A percentile compares a stretch with the other conserved stretches of the same genome.
Evolutionary conservation across 306 rosid species (phyloP).

Genomic region (Lagenaria siceraria): DNA sequence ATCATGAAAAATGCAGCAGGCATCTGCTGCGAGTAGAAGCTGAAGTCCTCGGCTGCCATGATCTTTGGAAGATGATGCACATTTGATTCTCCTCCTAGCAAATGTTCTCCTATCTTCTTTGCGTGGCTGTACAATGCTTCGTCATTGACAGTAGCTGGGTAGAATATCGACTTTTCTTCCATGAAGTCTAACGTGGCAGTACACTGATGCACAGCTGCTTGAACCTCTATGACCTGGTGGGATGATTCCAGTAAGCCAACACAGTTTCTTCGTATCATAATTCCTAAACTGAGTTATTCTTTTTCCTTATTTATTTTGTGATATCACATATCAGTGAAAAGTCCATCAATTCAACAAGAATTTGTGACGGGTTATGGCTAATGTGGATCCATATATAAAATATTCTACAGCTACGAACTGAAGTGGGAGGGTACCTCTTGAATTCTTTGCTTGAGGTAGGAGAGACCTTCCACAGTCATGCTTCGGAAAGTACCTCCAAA

Average conservation of each 20-base stretch:
- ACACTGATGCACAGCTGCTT: conserved; percentile 30
- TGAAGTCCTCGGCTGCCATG: conserved; percentile 46
- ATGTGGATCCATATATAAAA: not conserved
- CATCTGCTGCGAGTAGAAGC: conserved; percentile 30
- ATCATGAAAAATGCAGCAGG: conserved; percentile 25
- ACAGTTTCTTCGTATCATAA: not conserved
- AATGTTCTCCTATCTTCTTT: conserved; percentile 32
- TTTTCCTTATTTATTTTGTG: not conserved
- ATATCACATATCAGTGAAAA: not conserved
- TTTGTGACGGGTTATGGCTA: not conserved
- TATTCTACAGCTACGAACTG: not conserved
- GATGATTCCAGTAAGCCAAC: not conserved
- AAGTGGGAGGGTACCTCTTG: conserved; percentile 26
- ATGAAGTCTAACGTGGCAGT: conserved; percentile 30
- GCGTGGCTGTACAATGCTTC: conserved; percentile 24
- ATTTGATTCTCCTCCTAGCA: conserved; percentile 34
- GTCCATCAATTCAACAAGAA: not conserved
- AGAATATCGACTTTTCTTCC: conserved; percentile 20
- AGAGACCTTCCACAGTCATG: conserved; percentile 29
- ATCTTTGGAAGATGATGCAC: conserved; percentile 14
- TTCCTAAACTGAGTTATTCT: not conserved
- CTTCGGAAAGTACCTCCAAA: conserved; percentile 39
- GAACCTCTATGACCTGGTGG: conserved; percentile 25
- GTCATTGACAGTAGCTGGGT: conserved; percentile 31
- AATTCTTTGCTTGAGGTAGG: conserved; percentile 30